Evolutionary conservation across 768 basidiomycete species (phyloP).

Genomic region (Boletus rex-veris): DNA sequence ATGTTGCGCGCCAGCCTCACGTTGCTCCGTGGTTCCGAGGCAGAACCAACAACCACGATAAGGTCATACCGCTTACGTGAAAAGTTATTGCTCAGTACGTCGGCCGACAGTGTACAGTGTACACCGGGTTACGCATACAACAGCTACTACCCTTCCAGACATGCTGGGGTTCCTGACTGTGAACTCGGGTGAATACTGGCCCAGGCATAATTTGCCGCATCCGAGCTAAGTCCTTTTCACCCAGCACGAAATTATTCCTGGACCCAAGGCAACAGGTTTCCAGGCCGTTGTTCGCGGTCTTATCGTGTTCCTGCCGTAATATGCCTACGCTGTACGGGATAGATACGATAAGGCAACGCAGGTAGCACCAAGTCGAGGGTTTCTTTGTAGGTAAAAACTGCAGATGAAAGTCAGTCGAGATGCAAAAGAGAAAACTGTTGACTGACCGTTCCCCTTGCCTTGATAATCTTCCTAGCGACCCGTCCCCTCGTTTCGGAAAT

Average conservation of each 20-base stretch:
- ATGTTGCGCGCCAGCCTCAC: no score
- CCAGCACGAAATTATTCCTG: no score
- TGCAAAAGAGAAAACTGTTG: conserved; percentile 26
- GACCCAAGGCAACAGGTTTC: no score
- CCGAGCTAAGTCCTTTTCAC: no score
- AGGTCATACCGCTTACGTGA: neutral
- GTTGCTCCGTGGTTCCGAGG: no score
- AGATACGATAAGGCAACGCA: conserved; percentile 56
- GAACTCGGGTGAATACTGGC: no score
- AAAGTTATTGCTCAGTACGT: neutral
- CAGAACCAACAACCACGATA: no score
- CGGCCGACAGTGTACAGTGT: neutral
- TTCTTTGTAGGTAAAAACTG: conserved; percentile 66
- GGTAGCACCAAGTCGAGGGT: conserved; percentile 63
- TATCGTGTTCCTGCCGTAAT: neutral
- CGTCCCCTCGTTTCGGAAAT: conserved; percentile 31
- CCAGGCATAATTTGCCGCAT: no score
- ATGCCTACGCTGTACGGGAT: conserved; percentile 60
- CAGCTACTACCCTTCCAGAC: no score
- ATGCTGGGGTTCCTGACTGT: no score
- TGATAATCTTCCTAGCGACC: conserved; percentile 40
- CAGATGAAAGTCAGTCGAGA: conserved; percentile 28
- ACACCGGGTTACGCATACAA: no score
- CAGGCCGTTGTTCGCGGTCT: no score
- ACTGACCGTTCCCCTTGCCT: conserved; percentile 49